Evolutionary conservation across 768 basidiomycete species (phyloP).

Genomic region (Boletus pseudo-olivaceus): DNA sequence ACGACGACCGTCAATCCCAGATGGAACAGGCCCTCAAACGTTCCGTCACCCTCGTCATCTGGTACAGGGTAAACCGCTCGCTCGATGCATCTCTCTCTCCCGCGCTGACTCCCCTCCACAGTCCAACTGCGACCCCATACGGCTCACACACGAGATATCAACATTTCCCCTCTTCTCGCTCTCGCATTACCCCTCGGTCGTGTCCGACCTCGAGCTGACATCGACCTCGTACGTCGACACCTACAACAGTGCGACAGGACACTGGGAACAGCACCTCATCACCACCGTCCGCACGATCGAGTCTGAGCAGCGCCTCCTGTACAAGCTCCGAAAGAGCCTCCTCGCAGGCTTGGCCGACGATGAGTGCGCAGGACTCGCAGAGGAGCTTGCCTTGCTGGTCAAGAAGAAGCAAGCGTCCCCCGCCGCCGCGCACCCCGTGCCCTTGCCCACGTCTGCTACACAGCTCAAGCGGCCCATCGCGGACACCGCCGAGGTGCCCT

Average conservation of each 20-base stretch:
- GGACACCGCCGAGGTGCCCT: constrained; percentile 21
- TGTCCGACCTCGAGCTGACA: constrained; percentile 52
- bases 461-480: constrained; percentile 29
- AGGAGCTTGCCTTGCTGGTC: constrained; percentile 51
- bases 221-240: constrained; percentile 56
- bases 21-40: constrained; percentile 41
- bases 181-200: constrained; percentile 47
- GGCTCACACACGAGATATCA: constrained; percentile 53
- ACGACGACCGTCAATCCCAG: constrained; percentile 29
- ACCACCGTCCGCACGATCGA: constrained; percentile 56
- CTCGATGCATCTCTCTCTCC: not conserved
- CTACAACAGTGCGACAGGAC: constrained; percentile 48
- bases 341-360: constrained; percentile 54
- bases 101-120: constrained; percentile 20
- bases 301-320: constrained; percentile 59
- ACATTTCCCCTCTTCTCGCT: constrained; percentile 68
- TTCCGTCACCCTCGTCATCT: constrained; percentile 63
- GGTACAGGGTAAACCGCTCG: constrained; percentile 54
- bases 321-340: constrained; percentile 56
- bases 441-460: constrained; percentile 7
- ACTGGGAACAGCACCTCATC: constrained; percentile 69
- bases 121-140: constrained; percentile 53
- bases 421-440: not conserved
- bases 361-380: constrained; percentile 53
- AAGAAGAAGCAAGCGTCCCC: constrained; percentile 16